Evolutionary conservation across 2,329 filamentous ascomycete genomes (phyloP), one percentile per base, ranked within the genome.

Genomic region (Didymella pinodella): DNA sequence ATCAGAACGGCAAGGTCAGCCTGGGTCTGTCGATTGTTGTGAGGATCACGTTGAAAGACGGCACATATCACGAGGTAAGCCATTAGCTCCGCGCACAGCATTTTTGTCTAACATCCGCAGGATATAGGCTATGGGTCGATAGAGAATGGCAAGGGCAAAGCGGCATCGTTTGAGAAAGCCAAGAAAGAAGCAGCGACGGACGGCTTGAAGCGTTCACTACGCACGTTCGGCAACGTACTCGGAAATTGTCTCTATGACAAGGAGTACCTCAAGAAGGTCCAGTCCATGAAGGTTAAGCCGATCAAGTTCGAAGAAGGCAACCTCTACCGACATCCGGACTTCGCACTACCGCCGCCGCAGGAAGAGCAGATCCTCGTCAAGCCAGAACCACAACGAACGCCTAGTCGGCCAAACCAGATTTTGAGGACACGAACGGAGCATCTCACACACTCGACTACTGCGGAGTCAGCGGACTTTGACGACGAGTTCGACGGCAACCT

Each of bases 241-340:
- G 95, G 95, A n/a, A 99, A 98, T 75, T 99, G 95, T 81, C 88
- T 99, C 59, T 98, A 99, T 78, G 95, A 99, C 80, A 96, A 97
- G 78, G 89, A 94, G 61, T 99, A 97, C 74, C 82, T 99, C 56
- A 85, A 88, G 51, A 93, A 92, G 75, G 91, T 98, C n/a, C 90
- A 89, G 50, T 96, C 92, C 79, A 83, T 99, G 71, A 98, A 96
- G 82, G 86, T 88, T 16, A 84, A 85, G 56, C 90, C 92, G 64
- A 85, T 87, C 29, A 92, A 86, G 76, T 97, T 93, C 79, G 88
- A 94, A 66, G 87, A 90, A 62, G 84, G 85, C n/a, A 89, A 89
- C 40, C 82, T 98, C 36, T 89, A 97, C 77, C 86, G 94, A 38
- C 93, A 97, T 76, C 80, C 86, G 1, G 91, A 93, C 72, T 96